Base-by-base conservation (phyloP, 306 rosid species). In the Arachis stenosperma region DNA sequence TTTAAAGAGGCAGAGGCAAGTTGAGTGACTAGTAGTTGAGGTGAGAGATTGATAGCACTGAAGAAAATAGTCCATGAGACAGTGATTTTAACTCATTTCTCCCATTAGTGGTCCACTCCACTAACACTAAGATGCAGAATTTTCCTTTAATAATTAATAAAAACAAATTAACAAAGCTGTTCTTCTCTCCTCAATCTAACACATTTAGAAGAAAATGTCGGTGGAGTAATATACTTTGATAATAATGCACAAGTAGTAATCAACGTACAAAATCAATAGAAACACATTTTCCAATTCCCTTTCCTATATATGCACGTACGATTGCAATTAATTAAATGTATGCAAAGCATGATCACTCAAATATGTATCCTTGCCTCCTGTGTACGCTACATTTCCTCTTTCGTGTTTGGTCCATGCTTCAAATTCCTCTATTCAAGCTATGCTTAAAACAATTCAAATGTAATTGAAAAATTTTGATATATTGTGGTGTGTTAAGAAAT, bases 61-160 rank as follows among this genome's bases (percentile, higher is more conserved):
- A 73, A 48, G 37, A 51, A 51, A 39, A 53, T 55, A 52, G 65
- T 41, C 46, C 29, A 27, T 2, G 17, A 13, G 69, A 17, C 41
- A 61, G 62, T 72, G 68, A 60, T 58, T 46, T 46, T 44, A 58
- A 48, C 22, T 59, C 60, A 33, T 60, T 47, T 70, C 54, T 22
- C 7, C 10, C 2, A 71, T 11, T 15, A 62, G 70, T 63, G 78
- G 70, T 63, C 78, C 78, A 63, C 65, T 63, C 56, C 78, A 27
- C 78, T 63, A 27, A 41, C 56, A 17, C 56, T 63, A 74, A 53
- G 56, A 63, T 52, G 43, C 62, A 73, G 62, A 10, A n/a, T 37
- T 50, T 61, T 8, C 67, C 46, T 29, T 58, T 73, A 41, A 61
- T 27, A 71, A 13, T 57, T 56, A 6, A 42, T 42, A 7, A 55